Base-by-base conservation (phyloP, 2,329 filamentous ascomycete genomes). In the Xylariales sp. region DNA sequence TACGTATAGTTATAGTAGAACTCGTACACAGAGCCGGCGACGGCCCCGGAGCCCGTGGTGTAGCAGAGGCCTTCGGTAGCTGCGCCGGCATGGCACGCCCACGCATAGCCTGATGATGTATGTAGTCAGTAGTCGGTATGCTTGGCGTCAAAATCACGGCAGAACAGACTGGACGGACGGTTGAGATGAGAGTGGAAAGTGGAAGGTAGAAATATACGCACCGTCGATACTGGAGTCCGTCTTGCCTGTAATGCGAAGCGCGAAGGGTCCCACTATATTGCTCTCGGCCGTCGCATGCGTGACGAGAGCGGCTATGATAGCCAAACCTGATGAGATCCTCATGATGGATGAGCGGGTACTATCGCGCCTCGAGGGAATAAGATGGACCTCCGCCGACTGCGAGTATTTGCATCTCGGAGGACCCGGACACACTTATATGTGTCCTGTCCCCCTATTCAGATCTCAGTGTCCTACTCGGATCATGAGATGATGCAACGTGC, bases 1-100 rank as follows among this genome's bases (percentile, higher is more conserved):
- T 23, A 58, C 8, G 68, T 59, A 60, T 70, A 70, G 60, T 70
- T 70, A 30, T 70, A 69, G 59, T 67, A 70, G 61, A 70, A 70
- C 32, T 70, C 63, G 43, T 67, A 70, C 12, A 58, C 50, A 2
- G 59, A 32, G 1, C 66, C 69, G 16, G 49, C 64, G 3, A 69
- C 66, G 10, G 59, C 32, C 3, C 41, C 8, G 3, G 56, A 18
- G 0, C 62, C 66, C 1, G 45, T 23, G 6, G 53, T 8, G 34
- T 69, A 69, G 57, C 69, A 70, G 23, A 70, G 52, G 39, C 52
- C 66, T 32, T 69, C 53, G 2, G 57, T 69, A 8, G 66, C 63
- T 18, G 63, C 63, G 48, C 63, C 66, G 9, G 69, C 59, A 6
- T 62, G 66, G 8, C 69, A 70, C 3, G 52, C 69, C 52, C 48